Base-by-base conservation (phyloP, 768 basidiomycete species). In the Gloeophyllum trabeum region DNA sequence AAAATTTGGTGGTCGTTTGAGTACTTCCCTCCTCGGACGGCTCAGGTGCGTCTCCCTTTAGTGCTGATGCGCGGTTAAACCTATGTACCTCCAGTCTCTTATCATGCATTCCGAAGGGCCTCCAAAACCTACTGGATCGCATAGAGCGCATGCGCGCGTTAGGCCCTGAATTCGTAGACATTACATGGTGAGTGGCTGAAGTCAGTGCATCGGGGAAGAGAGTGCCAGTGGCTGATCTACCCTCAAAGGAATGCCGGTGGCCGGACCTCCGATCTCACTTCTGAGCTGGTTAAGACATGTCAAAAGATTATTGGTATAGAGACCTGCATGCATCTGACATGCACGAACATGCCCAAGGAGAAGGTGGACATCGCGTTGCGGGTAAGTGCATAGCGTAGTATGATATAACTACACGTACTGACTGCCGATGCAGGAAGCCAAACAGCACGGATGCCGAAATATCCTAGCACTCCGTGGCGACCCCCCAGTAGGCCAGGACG, bases 1-100 rank as follows among this genome's bases (percentile, higher is more conserved):
- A 79, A 89, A 54, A 66, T 88, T 46, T 96, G 92, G 85, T 99
- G 93, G 93, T 92, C 89, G 26, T 98, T 99, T 59, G 94, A 99
- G 59, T 98, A 92, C 65, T 98, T 99, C 55, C 94, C 96, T 43
- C 93, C 89, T 18, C 71, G 92, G 48, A 96, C 92, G 24, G 90
- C 90, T 39, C 92, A 94, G 78, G 89, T 90, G 47, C 45, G 61
- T 54, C 28, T 42, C 43, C 4, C 23, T 30, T 42, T 12, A 38
- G 25, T 35, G 46, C 16, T 10, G 6, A 22, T 43, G 28, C 25
- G 4, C 24, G 40, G 30, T 30, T 22, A 24, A 23, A 43, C 45
- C 30, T 20, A 49, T 32, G 6, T 2, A 20, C 16, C 22, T 10
- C 16, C 28, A 32, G 16, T n/a, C n/a, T n/a, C n/a, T 32, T 10